A percentile compares a stretch with the other conserved stretches of the same genome.
Evolutionary conservation across 2,329 filamentous ascomycete genomes (phyloP).

Genomic region (Calonectria montana): DNA sequence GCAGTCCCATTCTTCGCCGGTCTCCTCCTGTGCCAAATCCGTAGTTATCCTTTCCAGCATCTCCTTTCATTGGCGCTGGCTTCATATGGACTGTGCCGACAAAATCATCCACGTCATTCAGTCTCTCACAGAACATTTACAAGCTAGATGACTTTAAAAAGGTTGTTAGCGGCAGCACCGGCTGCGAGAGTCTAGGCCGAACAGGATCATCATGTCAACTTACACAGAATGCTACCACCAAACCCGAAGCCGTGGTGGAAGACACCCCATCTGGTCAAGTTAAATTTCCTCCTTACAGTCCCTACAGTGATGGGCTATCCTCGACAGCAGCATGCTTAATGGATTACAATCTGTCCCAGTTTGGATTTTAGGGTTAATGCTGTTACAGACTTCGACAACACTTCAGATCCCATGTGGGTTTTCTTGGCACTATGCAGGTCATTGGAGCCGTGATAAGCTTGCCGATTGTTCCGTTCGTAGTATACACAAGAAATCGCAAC

Average conservation of each 20-base stretch:
- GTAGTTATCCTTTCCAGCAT: slow-evolving; percentile 14
- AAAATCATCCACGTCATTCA: too few species aligned
- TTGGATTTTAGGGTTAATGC: background rate
- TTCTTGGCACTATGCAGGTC: slow-evolving; percentile 7
- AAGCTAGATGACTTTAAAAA: background rate
- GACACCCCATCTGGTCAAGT: background rate
- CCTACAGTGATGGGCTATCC: slow-evolving; percentile 5
- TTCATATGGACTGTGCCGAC: too few species aligned
- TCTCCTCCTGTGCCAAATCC: slow-evolving; percentile 32
- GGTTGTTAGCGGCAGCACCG: background rate
- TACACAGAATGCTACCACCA: background rate
- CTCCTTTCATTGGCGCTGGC: background rate
- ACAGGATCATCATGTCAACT: background rate
- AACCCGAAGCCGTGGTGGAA: background rate
- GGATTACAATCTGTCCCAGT: slow-evolving; percentile 2
- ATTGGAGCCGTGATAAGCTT: background rate
- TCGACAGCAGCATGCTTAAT: slow-evolving; percentile 8
- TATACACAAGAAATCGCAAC: too few species aligned
- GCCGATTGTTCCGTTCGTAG: background rate
- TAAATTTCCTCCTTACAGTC: background rate
- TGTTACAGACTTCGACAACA: background rate
- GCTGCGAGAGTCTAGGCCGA: background rate
- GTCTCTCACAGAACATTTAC: background rate
- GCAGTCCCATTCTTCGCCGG: slow-evolving; percentile 23
- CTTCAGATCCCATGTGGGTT: background rate